Evolutionary conservation across 164 flowering plant genomes (phyloP), one percentile per base, ranked within the genome.

Genomic region (Sextonia rubra): DNA sequence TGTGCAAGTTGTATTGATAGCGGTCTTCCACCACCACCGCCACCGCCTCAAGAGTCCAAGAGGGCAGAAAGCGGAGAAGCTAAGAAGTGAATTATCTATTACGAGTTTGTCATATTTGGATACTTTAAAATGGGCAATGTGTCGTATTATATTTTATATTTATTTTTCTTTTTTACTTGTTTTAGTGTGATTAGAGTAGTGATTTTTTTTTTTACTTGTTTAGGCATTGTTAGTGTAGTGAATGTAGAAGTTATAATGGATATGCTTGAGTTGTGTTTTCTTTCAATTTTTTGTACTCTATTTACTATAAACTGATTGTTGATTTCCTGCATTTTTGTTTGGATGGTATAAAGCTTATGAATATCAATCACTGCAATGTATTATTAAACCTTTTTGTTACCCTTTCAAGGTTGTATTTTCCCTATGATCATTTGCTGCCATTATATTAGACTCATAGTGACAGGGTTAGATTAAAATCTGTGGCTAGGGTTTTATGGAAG

Each of bases 1-100:
- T 90, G 97, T 69, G 79, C 86, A 52, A 89, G 86, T 67, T 92
- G 97, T 84, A 83, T 92, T 55, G 97, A 88, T 27, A 85, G 83
- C 29, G 93, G 97, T 9, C 68, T 87, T 63, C 79, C 88, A 1
- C 23, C 79, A 6, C 72, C 76, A 6, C 73, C 79, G 12, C 81
- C 87, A 11, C 78, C 81, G 22, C 3, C 78, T 22, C 63, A 71
- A 37, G 30, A 29, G 22, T 25, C 70, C 7, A 77, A 83, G 29
- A 70, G 77, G 22, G 65, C 71, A 48, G 74, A 71, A 69, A 6
- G 67, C 47, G 17, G 67, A 71, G 68, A 60, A 76, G 62, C 64
- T 60, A 72, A 24, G 17, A 48, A 49, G 60, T 12, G 1, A 55
- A 52, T 1, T 52, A 12, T 2, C n/a, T 52, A 52, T 3, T 52